Evolutionary conservation across 1,284 basidiomycete species (phyloP), one percentile per base, ranked within the genome.

Genomic region (Irpex rosettiformis): DNA sequence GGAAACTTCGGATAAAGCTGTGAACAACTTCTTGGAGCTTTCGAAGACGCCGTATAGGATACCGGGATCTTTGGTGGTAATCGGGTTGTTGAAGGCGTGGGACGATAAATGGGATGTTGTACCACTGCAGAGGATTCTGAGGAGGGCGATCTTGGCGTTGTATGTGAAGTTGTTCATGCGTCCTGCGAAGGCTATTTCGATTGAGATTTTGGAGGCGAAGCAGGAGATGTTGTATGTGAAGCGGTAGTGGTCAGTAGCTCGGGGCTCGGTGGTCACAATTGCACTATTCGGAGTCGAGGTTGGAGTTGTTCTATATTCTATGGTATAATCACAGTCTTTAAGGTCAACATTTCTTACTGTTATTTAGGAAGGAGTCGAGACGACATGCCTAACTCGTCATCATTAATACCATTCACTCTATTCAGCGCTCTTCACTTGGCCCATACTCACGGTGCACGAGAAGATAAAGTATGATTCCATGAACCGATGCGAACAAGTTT

Each of bases 71-170:
- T 27, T 25, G 54, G 27, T 43, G 37, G 43, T 24, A n/a, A 43
- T 55, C 10, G 37, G 37, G 27, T 10, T 43, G 18, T 45, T 43
- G 33, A 55, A 24, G 22, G 27, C 25, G 18, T 45, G 22, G 33
- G n/a, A 43, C 54, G 43, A 43, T 28, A 29, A 21, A n/a, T 30
- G 63, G 54, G 58, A 60, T 21, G 21, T 65, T 10, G 55, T 48
- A 27, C 70, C 69, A 6, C 64, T 72, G 21, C 67, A 70, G 57
- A 64, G 69, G 18, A 62, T 70, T 8, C 18, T 72, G 13, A 54
- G 58, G 30, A 58, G 66, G 27, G 70, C 70, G 0, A 61, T 70
- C n/a, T 55, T 67, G 4, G 63, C 62, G 3, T 25, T 11, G 28
- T 48, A 55, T 13, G 58, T 54, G 4, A 27, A 45, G 28, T 2